Evolutionary conservation across 2,329 filamentous ascomycete species (phyloP).

Genomic region (Aspergillus intermedius): DNA sequence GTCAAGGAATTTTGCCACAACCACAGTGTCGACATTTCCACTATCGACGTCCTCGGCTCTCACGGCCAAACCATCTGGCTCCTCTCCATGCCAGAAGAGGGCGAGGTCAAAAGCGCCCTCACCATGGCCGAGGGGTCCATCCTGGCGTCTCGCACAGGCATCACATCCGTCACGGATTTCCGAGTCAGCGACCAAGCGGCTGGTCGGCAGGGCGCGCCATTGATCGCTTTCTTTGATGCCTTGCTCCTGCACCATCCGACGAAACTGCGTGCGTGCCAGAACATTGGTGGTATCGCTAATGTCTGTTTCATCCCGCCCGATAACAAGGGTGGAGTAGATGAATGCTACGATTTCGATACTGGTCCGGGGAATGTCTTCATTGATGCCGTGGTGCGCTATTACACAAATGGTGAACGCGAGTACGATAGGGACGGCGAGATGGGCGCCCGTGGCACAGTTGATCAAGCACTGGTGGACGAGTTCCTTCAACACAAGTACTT

Average conservation of each 20-base stretch:
- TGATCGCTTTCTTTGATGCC: conserved; percentile 54
- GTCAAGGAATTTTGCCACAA: conserved; percentile 46
- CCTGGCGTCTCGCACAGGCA: conserved; percentile 50
- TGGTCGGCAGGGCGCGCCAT: conserved; percentile 50
- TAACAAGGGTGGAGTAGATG: conserved; percentile 31
- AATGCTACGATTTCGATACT: conserved; percentile 49
- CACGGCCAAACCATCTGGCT: conserved; percentile 57
- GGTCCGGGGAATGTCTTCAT: conserved; percentile 53
- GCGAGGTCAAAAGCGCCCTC: conserved; percentile 44
- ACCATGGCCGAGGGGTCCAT: conserved; percentile 55
- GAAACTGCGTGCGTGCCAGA: conserved; percentile 54
- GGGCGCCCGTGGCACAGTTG: conserved; percentile 44
- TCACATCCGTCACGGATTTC: conserved; percentile 56
- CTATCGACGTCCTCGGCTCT: conserved; percentile 51
- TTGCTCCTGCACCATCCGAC: conserved; percentile 51
- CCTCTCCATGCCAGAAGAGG: conserved; percentile 46
- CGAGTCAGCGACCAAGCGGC: conserved; percentile 51
- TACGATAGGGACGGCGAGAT: conserved; percentile 49
- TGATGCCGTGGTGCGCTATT: conserved; percentile 51
- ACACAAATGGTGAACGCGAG: conserved; percentile 44
- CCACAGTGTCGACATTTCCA: conserved; percentile 37
- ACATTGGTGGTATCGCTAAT: conserved; percentile 57
- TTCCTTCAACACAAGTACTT: conserved; percentile 51
- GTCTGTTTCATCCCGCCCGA: conserved; percentile 54
- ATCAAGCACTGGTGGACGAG: conserved; percentile 48